Base-by-base conservation (phyloP, 257 asterid species). In the Solanum medicagineum region DNA sequence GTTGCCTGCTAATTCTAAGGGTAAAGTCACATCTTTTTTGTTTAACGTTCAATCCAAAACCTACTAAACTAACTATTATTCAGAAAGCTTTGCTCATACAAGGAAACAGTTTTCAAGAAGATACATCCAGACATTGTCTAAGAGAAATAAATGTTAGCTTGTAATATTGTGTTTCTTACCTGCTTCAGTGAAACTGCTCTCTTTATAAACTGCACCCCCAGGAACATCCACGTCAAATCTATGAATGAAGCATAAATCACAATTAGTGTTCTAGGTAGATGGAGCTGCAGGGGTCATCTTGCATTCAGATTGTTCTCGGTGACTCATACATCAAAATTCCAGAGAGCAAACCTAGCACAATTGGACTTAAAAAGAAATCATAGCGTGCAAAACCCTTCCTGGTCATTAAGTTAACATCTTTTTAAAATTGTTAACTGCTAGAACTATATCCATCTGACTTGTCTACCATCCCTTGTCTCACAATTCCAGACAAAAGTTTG, bases 201-300 rank as follows among this genome's bases (percentile, higher is more conserved):
- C 99, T 88, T 92, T 93, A 95, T 91, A 96, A 84, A 96, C 98
- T 45, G 98, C 97, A 84, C 99, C 97, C 74, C 99, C 99, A 56
- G 97, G 97, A 83, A 96, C 98, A 86, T 96, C 97, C 83, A 96
- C 99, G 55, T 96, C 99, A 75, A 92, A 92, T 89, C 95, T 92
- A 84, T 80, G 87, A 56, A 77, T 26, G 26, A n/a, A 77, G 83
- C 65, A 77, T 5, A 77, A 53, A 53, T 47, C 63, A 51, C 83
- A 53, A 77, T 77, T 9, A 77, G 83, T 0, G 2, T 49, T 75
- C 7, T 17, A 53, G 83, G 83, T 53, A 77, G 11, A 77, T 51
- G 49, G 83, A 77, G 42, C 0, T 16, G 16, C 65, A 51, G 11
- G 82, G 83, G 29, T 9, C 83, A 77, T 26, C 3, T 26, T 9